These are phyloP conservation scores for Psophocarpus tetragonolobus DNA, from an alignment of 306 rosid genomes.

Conservation along the genomic window DNA sequence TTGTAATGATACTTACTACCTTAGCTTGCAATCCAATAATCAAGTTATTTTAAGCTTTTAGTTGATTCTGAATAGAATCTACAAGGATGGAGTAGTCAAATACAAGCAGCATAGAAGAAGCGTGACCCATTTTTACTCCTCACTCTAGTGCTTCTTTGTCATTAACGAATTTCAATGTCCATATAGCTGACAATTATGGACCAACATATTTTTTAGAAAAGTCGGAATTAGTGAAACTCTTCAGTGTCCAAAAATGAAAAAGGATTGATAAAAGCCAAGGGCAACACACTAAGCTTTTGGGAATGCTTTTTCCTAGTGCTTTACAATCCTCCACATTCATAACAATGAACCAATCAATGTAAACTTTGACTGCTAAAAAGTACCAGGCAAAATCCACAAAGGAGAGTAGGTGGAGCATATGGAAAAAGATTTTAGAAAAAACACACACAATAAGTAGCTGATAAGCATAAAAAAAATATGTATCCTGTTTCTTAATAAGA, in stretches of 20 bases:
- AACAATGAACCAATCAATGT: constrained; percentile 27
- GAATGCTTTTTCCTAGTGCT: constrained; percentile 44
- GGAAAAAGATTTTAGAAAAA: background rate
- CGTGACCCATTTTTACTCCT: constrained; percentile 16
- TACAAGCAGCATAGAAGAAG: constrained; percentile 6
- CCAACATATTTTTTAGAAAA: constrained; percentile 1
- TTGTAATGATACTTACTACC: background rate
- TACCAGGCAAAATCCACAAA: constrained; percentile 21
- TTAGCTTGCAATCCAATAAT: constrained; percentile 26
- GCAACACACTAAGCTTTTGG: constrained; percentile 20
- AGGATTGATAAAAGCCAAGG: constrained; percentile 27
- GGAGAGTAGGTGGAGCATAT: constrained; percentile 4
- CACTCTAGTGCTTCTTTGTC: background rate
- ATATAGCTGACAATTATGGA: background rate
- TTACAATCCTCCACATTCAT: constrained; percentile 32
- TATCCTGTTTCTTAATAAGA: background rate
- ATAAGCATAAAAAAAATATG: background rate
- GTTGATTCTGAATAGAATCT: constrained; percentile 1
- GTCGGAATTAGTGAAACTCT: background rate
- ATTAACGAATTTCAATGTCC: background rate
- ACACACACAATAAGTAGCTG: background rate
- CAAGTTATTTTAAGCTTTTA: constrained; percentile 2
- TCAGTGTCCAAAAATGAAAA: constrained; percentile 21
- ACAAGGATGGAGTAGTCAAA: background rate
- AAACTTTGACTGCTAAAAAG: constrained; percentile 41